A percentile compares a stretch with the other conserved stretches of the same genome.
Evolutionary conservation across 345 rosid species (phyloP).

Genomic region (Psidium guajava): DNA sequence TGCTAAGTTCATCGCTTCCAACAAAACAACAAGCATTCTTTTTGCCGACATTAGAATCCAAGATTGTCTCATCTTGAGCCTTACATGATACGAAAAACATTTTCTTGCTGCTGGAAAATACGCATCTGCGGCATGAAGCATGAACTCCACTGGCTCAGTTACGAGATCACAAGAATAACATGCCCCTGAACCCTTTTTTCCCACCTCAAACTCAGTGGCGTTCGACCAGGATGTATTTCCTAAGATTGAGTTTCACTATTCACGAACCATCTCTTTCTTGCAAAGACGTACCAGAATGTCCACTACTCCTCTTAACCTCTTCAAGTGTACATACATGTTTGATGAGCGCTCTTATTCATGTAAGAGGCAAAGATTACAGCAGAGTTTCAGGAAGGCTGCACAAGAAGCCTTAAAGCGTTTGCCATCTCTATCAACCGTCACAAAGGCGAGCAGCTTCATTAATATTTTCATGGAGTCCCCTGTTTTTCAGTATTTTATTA

Average conservation of each 20-base stretch:
- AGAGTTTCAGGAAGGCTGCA: neutral
- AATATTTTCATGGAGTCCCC: neutral
- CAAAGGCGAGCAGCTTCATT: neutral
- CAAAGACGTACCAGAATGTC: neutral
- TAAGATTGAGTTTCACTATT: neutral
- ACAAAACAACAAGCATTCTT: neutral
- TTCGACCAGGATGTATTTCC: neutral
- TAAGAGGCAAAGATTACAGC: neutral
- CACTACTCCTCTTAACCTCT: neutral
- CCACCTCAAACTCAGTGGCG: neutral
- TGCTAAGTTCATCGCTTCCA: neutral
- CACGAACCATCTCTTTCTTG: neutral
- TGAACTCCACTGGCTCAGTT: neutral
- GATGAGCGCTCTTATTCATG: neutral
- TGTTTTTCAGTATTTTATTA: slow-evolving; percentile 39
- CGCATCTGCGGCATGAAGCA: neutral
- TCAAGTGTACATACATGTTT: neutral
- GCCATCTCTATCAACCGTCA: neutral
- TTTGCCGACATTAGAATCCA: neutral
- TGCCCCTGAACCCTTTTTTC: neutral
- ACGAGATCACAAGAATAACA: neutral
- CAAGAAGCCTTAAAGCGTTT: neutral
- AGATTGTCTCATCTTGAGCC: neutral
- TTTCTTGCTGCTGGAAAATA: neutral
- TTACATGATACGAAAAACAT: neutral